Percentiles rank a stretch among this genome's conserved stretches.
Evolutionary conservation across 306 rosid genomes (phyloP).

Genomic region (Quercus wislizeni): DNA sequence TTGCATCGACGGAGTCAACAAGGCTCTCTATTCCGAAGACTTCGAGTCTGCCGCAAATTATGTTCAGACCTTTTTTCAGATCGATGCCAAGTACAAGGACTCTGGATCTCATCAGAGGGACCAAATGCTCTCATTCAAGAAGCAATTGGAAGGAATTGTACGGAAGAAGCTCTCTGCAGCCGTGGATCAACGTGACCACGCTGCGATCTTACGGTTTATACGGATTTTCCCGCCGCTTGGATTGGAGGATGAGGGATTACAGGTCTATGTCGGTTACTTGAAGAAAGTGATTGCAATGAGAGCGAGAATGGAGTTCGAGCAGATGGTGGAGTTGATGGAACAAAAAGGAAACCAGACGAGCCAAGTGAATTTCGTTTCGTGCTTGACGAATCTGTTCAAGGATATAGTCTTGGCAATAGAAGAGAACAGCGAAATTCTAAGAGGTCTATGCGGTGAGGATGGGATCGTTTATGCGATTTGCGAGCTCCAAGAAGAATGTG

Average conservation of each 20-base stretch:
- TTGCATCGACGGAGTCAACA: slow-evolving; percentile 71
- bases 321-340: slow-evolving; percentile 69
- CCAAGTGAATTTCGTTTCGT: slow-evolving; percentile 63
- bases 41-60: slow-evolving; percentile 64
- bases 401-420: slow-evolving; percentile 85
- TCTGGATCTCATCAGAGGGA: slow-evolving; percentile 79
- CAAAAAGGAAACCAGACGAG: slow-evolving; percentile 35
- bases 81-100: slow-evolving; percentile 68
- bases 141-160: slow-evolving; percentile 67
- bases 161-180: slow-evolving; percentile 69
- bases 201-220: slow-evolving; percentile 57
- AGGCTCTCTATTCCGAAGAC: slow-evolving; percentile 62
- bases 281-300: slow-evolving; percentile 94
- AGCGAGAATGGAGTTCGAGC: slow-evolving; percentile 76
- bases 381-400: slow-evolving; percentile 86
- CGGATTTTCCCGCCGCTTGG: slow-evolving; percentile 68
- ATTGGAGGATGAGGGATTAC: slow-evolving; percentile 85
- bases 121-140: slow-evolving; percentile 56
- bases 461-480: slow-evolving; percentile 91
- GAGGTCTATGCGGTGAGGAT: slow-evolving; percentile 90
- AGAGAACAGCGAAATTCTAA: slow-evolving; percentile 74
- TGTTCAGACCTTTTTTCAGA: slow-evolving; percentile 63
- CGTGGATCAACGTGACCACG: slow-evolving; percentile 80
- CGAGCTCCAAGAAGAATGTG: slow-evolving; percentile 98
- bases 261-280: slow-evolving; percentile 81